Percentiles rank a stretch among this genome's conserved stretches.
Evolutionary conservation across 2,329 filamentous ascomycete genomes (phyloP).

Genomic region (Amauroascus niger): DNA sequence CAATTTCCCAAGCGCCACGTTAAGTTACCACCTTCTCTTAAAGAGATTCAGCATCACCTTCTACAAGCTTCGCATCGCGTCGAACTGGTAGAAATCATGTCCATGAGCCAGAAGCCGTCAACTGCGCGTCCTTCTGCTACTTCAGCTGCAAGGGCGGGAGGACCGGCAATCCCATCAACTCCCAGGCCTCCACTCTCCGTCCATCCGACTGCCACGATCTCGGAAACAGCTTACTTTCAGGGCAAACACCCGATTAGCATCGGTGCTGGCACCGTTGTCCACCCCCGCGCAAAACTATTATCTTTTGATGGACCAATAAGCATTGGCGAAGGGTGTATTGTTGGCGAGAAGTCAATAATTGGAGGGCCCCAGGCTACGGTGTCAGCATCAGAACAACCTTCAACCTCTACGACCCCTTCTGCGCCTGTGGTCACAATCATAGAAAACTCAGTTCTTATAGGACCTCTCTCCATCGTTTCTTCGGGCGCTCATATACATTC

Average conservation of each 20-base stretch:
- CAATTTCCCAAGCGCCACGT: no score
- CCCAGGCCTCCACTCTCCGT: conserved; percentile 29
- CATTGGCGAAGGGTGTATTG: conserved; percentile 69
- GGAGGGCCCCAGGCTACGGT: conserved; percentile 34
- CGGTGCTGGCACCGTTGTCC: conserved; percentile 68
- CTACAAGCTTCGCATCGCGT: background rate
- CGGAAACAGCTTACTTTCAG: conserved; percentile 33
- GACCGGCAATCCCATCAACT: conserved; percentile 20
- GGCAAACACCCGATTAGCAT: conserved; percentile 73
- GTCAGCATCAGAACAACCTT: conserved; percentile 1
- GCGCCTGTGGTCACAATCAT: conserved; percentile 25
- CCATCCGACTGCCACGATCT: conserved; percentile 32
- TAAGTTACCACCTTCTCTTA: no score
- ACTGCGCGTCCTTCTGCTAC: conserved; percentile 23
- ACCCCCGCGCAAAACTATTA: conserved; percentile 72
- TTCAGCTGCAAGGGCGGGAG: conserved; percentile 15
- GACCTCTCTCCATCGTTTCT: conserved; percentile 29
- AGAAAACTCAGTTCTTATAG: conserved; percentile 33
- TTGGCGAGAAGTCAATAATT: conserved; percentile 55
- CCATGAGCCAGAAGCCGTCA: conserved; percentile 9
- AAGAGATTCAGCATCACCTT: background rate
- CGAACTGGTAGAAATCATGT: background rate
- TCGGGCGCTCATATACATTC: conserved; percentile 35
- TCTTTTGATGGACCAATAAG: conserved; percentile 68
- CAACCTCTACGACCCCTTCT: conserved; percentile 4